phyloP scores from a whole-genome alignment of 768 basidiomycete genomes.

The Hemileccinum rubropunctum region DNA sequence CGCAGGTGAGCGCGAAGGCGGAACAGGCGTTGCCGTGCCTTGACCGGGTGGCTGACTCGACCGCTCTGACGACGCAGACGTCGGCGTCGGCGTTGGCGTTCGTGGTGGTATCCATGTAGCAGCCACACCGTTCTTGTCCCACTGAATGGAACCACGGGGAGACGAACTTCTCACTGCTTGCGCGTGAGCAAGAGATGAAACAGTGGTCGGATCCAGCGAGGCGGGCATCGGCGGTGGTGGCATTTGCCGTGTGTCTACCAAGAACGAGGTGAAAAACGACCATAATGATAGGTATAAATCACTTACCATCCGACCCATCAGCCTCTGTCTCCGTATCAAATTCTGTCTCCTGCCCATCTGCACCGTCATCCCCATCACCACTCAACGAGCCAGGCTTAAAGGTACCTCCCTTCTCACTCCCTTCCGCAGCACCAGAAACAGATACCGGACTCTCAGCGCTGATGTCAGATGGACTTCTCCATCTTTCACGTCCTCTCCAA shows the following conservation, averaged over 20 bases:
- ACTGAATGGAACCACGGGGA: constrained; percentile 14
- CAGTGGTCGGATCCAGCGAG: constrained; percentile 39
- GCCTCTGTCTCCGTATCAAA: constrained; percentile 31
- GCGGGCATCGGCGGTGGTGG: constrained; percentile 53
- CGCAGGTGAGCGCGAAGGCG: neutral
- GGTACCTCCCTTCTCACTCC: neutral
- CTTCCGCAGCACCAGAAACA: constrained; percentile 7
- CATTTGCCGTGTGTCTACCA: constrained; percentile 41
- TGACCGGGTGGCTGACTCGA: constrained; percentile 9
- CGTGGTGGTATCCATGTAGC: constrained; percentile 13
- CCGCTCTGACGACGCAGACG: neutral
- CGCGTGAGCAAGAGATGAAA: constrained; percentile 29
- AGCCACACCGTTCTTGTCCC: constrained; percentile 15
- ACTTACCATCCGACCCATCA: constrained; percentile 26
- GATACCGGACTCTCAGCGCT: constrained; percentile 22
- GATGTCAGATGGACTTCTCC: constrained; percentile 18
- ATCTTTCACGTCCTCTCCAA: constrained; percentile 18
- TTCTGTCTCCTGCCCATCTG: constrained; percentile 29
- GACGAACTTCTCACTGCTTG: constrained; percentile 16
- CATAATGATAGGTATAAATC: neutral
- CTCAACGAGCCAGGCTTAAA: neutral
- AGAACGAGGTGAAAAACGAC: neutral
- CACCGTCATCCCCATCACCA: constrained; percentile 13
- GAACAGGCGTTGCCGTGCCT: neutral
- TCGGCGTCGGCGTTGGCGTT: constrained; percentile 3